A percentile compares a stretch with the other conserved stretches of the same genome.
These are phyloP conservation scores for Arthrobotrys pseudoclavata DNA, from an alignment of 2,329 filamentous ascomycete species.

Conservation along the genomic window DNA sequence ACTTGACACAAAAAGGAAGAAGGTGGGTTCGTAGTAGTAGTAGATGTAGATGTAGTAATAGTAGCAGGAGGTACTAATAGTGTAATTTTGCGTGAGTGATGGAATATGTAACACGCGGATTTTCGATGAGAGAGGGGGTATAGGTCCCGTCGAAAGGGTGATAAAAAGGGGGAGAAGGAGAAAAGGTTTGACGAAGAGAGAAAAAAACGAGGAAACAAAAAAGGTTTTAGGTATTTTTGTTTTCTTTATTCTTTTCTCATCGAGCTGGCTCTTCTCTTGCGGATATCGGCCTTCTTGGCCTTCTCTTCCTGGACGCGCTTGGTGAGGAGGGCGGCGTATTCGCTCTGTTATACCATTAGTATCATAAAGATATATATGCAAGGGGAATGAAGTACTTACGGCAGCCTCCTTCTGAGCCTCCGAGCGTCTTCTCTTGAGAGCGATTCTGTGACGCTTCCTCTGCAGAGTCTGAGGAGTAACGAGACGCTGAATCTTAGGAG, in stretches of 20 bases:
- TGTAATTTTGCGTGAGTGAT: constrained; percentile 24
- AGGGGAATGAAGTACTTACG: constrained; percentile 73
- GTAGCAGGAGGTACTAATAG: constrained; percentile 3
- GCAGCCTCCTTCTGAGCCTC: constrained; percentile 99
- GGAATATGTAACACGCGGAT: constrained; percentile 37
- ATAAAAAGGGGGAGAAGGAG: constrained; percentile 7
- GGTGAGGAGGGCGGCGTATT: constrained; percentile 95
- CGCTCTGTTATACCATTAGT: constrained; percentile 75
- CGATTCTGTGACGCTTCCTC: constrained; percentile 98
- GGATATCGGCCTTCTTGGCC: constrained; percentile 89
- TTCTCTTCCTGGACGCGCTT: constrained; percentile 98
- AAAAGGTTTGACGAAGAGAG: constrained; percentile 27
- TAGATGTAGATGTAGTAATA: constrained; percentile 15
- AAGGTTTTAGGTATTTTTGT: neutral
- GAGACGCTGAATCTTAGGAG: constrained; percentile 99
- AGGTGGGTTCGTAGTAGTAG: constrained; percentile 10
- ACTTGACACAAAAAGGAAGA: constrained; percentile 50
- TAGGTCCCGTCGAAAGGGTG: constrained; percentile 17
- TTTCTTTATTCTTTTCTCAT: constrained; percentile 81
- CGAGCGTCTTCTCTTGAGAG: constrained; percentile 97
- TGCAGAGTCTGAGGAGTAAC: constrained; percentile 99
- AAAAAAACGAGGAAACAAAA: constrained; percentile 64
- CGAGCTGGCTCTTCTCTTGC: constrained; percentile 97
- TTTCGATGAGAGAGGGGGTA: neutral
- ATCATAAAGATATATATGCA: neutral